Evolutionary conservation across 805 yeast species (phyloP).

Genomic region (Starmerella tilneyi): DNA sequence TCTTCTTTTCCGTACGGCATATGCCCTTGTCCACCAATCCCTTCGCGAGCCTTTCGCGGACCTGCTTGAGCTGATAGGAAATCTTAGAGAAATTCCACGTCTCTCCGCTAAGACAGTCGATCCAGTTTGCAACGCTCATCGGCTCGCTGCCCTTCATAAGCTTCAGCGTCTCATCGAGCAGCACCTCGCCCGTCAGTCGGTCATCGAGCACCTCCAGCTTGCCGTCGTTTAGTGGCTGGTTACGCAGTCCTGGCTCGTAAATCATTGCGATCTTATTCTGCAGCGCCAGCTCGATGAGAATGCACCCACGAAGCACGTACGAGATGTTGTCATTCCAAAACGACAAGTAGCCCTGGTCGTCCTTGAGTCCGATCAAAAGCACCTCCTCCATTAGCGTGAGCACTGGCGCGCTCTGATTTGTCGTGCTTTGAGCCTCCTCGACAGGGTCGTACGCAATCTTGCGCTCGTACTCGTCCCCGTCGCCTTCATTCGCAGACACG

Average conservation of each 20-base stretch:
- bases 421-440: constrained; percentile 38
- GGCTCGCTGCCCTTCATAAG: constrained; percentile 71
- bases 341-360: constrained; percentile 89
- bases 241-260: constrained; percentile 82
- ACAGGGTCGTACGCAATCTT: constrained; percentile 54
- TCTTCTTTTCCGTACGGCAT: constrained; percentile 88
- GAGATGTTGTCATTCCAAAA: constrained; percentile 98
- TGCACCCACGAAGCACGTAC: constrained; percentile 91
- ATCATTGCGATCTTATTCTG: constrained; percentile 81
- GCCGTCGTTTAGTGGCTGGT: constrained; percentile 81
- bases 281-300: constrained; percentile 80
- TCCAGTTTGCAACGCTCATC: constrained; percentile 78
- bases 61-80: constrained; percentile 91
- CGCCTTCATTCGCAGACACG: constrained; percentile 2
- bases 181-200: constrained; percentile 84
- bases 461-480: constrained; percentile 23
- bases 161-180: constrained; percentile 85
- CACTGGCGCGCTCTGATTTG: constrained; percentile 47
- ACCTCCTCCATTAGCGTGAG: constrained; percentile 96
- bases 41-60: constrained; percentile 89
- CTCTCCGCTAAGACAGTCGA: constrained; percentile 82
- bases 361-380: constrained; percentile 81
- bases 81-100: constrained; percentile 96
- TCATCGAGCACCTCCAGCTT: constrained; percentile 78
- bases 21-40: constrained; percentile 96